Conservation (phyloP, 768 basidiomycete genomes). For the Mycena haematopus region DNA sequence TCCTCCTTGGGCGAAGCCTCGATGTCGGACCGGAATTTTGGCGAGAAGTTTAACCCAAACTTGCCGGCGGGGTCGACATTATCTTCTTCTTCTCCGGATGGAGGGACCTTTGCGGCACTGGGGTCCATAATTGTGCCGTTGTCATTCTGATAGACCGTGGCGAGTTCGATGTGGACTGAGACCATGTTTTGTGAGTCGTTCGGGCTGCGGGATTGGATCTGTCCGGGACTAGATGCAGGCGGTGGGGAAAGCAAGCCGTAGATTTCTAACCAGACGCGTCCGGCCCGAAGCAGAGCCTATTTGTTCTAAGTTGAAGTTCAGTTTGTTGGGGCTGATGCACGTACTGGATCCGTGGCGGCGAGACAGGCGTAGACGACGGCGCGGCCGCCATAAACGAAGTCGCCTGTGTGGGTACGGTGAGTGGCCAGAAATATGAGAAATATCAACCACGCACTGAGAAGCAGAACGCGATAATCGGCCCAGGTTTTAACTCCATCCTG, state of each 20-base stretch:
- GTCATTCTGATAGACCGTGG: conserved; percentile 9
- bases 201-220: not conserved
- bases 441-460: conserved; percentile 8
- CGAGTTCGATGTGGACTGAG: conserved; percentile 14
- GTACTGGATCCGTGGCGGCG: conserved; percentile 25
- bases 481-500: conserved; percentile 26
- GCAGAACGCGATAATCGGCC: conserved; percentile 22
- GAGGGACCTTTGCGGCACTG: no score
- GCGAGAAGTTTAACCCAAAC: no score
- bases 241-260: not conserved
- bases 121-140: not conserved
- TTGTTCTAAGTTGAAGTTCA: conserved; percentile 7
- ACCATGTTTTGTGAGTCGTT: not conserved
- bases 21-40: no score
- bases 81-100: no score
- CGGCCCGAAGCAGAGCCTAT: conserved; percentile 2
- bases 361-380: conserved; percentile 25
- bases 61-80: no score
- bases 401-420: conserved; percentile 9
- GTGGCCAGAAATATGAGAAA: not conserved
- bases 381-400: conserved; percentile 26
- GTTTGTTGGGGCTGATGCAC: conserved; percentile 20
- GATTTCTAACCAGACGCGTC: not conserved
- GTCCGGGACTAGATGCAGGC: not conserved
- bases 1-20: no score